phyloP scores from a whole-genome alignment of 2,329 filamentous ascomycete genomes.

The Aplosporella prunicola region DNA sequence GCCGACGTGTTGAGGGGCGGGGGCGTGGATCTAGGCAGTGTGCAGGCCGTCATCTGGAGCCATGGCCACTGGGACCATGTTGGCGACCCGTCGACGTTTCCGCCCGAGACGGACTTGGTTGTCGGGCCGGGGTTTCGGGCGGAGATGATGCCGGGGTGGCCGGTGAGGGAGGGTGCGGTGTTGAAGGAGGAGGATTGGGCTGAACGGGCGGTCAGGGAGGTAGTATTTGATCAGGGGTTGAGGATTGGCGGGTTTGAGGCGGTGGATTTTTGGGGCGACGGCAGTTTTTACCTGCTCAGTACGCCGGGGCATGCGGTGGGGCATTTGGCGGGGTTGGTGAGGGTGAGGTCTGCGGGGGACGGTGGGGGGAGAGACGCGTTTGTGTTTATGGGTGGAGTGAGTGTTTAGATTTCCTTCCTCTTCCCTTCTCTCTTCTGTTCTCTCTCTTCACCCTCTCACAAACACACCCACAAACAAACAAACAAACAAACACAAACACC shows the following conservation, averaged over 20 bases:
- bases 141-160: conserved; percentile 36
- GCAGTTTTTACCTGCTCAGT: conserved; percentile 46
- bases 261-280: conserved; percentile 48
- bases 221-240: neutral
- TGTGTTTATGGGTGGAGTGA: conserved; percentile 18
- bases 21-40: conserved; percentile 26
- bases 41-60: conserved; percentile 39
- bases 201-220: conserved; percentile 13
- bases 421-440: neutral
- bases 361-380: conserved; percentile 16
- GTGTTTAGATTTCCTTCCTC: neutral
- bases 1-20: too few species aligned
- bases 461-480: too few species aligned
- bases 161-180: conserved; percentile 15
- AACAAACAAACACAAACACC: too few species aligned
- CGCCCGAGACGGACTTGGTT: conserved; percentile 35
- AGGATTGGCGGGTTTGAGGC: conserved; percentile 38
- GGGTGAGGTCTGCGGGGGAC: conserved; percentile 23
- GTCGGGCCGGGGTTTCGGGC: conserved; percentile 44
- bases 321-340: conserved; percentile 41
- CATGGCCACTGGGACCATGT: conserved; percentile 52
- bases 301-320: conserved; percentile 44
- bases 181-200: conserved; percentile 31
- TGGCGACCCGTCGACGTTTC: conserved; percentile 46
- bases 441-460: neutral